phyloP scores from a whole-genome alignment of 2,329 filamentous ascomycete genomes.

The Claviceps lovelessii region DNA sequence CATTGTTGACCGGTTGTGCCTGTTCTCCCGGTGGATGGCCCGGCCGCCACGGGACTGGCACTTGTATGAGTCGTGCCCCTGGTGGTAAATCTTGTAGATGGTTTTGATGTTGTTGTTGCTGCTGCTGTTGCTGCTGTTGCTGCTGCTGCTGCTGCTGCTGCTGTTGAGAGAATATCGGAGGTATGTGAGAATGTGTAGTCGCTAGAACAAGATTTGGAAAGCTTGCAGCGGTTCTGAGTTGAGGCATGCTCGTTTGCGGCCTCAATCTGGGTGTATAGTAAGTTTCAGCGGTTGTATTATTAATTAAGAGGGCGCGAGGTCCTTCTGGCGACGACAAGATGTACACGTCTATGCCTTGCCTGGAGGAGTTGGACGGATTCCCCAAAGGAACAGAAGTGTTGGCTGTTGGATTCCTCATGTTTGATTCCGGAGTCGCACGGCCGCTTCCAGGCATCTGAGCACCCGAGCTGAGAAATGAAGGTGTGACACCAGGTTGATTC shows the following conservation, averaged over 20 bases:
- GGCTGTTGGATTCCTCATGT: constrained; percentile 18
- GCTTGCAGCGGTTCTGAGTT: constrained; percentile 11
- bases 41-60: constrained; percentile 5
- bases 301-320: constrained; percentile 43
- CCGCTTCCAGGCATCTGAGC: constrained; percentile 29
- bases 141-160: constrained; percentile 10
- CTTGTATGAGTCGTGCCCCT: background rate
- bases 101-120: constrained; percentile 8
- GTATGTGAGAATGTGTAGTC: background rate
- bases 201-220: constrained; percentile 5
- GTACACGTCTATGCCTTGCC: constrained; percentile 37
- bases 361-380: constrained; percentile 10
- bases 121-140: constrained; percentile 6
- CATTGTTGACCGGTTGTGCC: background rate
- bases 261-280: constrained; percentile 34
- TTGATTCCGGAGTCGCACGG: constrained; percentile 32
- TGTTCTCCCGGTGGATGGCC: constrained; percentile 12
- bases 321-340: constrained; percentile 46
- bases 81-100: constrained; percentile 11
- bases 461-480: constrained; percentile 21
- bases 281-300: constrained; percentile 31
- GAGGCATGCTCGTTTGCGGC: constrained; percentile 14
- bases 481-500: constrained; percentile 28
- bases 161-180: constrained; percentile 4
- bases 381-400: constrained; percentile 9